phyloP scores from a whole-genome alignment of 208 protist genomes.

The Trypanosoma lewisi region DNA sequence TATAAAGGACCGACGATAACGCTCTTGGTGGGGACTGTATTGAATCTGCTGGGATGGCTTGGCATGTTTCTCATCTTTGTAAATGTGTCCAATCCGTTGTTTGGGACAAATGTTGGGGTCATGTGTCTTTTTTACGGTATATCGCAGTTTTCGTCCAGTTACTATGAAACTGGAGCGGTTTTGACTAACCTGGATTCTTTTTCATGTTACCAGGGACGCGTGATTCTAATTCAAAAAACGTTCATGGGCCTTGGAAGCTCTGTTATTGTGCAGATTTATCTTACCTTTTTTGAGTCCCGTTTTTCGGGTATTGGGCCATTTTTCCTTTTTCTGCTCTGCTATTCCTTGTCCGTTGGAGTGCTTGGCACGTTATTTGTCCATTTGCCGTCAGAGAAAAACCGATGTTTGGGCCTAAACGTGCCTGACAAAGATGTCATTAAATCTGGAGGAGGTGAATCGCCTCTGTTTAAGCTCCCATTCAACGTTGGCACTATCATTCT shows the following conservation, averaged over 20 bases:
- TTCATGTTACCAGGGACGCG: constrained; percentile 70
- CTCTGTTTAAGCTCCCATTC: constrained; percentile 59
- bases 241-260: constrained; percentile 85
- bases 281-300: constrained; percentile 62
- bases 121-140: constrained; percentile 74
- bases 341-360: constrained; percentile 48
- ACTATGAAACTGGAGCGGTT: constrained; percentile 75
- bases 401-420: constrained; percentile 69
- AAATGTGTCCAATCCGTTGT: constrained; percentile 34
- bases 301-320: constrained; percentile 50
- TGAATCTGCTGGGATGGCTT: constrained; percentile 70
- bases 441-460: constrained; percentile 55
- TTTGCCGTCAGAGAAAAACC: constrained; percentile 43
- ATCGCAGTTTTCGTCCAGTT: constrained; percentile 80
- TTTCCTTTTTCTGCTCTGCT: constrained; percentile 59
- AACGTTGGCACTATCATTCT: constrained; percentile 58
- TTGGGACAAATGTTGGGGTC: constrained; percentile 36
- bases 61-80: constrained; percentile 72
- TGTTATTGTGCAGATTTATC: constrained; percentile 68
- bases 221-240: constrained; percentile 84
- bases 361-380: constrained; percentile 52
- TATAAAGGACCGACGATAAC: constrained; percentile 46
- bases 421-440: constrained; percentile 36
- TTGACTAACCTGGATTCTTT: constrained; percentile 77
- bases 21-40: constrained; percentile 47